A percentile compares a stretch with the other conserved stretches of the same genome.
Evolutionary conservation across 139 green algal species (phyloP).

Genomic region (Chlorella sp.): DNA sequence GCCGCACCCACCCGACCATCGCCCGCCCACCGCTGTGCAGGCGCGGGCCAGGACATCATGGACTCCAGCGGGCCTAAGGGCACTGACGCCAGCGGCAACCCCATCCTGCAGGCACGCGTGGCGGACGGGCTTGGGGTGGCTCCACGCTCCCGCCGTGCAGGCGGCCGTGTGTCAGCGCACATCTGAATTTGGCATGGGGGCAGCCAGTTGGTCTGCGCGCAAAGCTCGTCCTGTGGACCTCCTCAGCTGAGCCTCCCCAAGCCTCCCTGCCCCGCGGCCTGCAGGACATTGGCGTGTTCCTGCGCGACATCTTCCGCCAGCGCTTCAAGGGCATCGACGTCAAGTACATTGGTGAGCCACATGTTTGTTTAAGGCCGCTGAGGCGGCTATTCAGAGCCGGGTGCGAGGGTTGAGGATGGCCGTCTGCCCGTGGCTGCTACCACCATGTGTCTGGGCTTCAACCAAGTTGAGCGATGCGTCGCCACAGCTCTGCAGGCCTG

Average conservation of each 20-base stretch:
- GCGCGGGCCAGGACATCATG: conserved; percentile 82
- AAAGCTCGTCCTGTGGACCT: too few species aligned
- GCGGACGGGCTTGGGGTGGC: too few species aligned
- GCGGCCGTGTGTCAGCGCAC: too few species aligned
- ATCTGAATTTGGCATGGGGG: too few species aligned
- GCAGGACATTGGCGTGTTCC: conserved; percentile 85
- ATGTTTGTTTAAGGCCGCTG: neutral
- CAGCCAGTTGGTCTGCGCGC: too few species aligned
- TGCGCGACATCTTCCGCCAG: conserved; percentile 82
- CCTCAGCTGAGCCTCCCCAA: too few species aligned
- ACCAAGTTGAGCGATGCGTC: too few species aligned
- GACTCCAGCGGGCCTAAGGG: conserved; percentile 28
- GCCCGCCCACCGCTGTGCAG: conserved; percentile 24
- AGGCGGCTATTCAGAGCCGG: neutral
- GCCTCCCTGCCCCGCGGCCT: conserved; percentile 41
- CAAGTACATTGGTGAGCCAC: conserved; percentile 85
- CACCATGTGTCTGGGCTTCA: too few species aligned
- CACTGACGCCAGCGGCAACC: conserved; percentile 91
- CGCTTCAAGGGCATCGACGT: conserved; percentile 79
- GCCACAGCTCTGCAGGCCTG: too few species aligned
- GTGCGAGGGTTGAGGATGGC: neutral
- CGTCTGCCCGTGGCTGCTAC: too few species aligned
- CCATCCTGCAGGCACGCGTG: conserved; percentile 37
- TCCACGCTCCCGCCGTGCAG: too few species aligned
- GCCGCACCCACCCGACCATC: neutral